Percentiles rank a stretch among this genome's conserved stretches.
phyloP scores from a whole-genome alignment of 345 rosid genomes.

The Dipteronia sinensis region DNA sequence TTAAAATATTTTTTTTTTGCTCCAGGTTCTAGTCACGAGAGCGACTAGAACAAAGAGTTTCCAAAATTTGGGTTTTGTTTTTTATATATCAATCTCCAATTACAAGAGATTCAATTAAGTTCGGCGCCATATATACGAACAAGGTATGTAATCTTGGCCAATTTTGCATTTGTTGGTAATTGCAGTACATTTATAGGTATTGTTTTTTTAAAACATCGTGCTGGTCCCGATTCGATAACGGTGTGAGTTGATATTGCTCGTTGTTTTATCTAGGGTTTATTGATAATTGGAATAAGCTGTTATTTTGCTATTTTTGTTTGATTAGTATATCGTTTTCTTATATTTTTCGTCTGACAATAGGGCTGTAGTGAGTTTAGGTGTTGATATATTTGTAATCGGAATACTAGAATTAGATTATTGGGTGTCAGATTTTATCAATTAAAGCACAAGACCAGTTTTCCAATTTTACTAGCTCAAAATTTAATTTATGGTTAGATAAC shows the following conservation, averaged over 20 bases:
- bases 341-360: not conserved
- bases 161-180: not conserved
- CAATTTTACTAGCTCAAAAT: not conserved
- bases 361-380: not conserved
- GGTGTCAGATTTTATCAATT: not conserved
- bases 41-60: slow-evolving; percentile 5
- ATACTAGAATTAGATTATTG: not conserved
- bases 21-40: not conserved
- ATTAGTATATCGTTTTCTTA: not conserved
- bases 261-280: not conserved
- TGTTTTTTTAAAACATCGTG: too few relatives aligned
- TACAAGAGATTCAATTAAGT: not conserved
- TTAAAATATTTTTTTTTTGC: not conserved
- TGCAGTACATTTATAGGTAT: not conserved
- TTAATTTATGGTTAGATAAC: not conserved
- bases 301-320: not conserved
- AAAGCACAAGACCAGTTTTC: not conserved
- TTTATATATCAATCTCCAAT: not conserved
- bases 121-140: not conserved
- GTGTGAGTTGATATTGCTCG: not conserved
- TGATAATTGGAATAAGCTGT: not conserved
- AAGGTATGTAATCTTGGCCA: not conserved
- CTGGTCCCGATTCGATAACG: not conserved
- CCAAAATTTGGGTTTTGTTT: not conserved
- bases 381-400: not conserved